Conservation (phyloP, 2,329 filamentous ascomycete genomes). For the Septoria linicola region DNA sequence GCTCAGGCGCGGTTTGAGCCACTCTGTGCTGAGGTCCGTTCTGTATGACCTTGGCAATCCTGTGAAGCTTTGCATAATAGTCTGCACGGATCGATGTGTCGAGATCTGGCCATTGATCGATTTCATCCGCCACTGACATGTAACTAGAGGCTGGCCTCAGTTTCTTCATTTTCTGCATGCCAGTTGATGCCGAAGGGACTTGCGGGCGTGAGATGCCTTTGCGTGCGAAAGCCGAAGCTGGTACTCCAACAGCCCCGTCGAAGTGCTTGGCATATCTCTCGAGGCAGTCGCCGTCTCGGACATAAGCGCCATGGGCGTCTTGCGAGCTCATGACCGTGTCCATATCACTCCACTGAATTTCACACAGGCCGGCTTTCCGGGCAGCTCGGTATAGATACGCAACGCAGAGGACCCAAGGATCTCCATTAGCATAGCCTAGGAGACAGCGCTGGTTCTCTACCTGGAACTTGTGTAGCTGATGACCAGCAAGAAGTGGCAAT, state of each 20-base stretch:
- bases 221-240: conserved; percentile 5
- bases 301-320: neutral
- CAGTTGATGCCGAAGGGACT: neutral
- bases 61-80: neutral
- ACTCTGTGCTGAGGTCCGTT: neutral
- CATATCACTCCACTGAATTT: conserved; percentile 3
- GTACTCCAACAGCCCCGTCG: conserved; percentile 7
- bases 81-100: neutral
- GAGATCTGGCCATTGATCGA: neutral
- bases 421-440: neutral
- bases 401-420: neutral
- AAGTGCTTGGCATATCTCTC: conserved; percentile 10
- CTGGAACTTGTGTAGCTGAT: neutral
- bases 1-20: neutral
- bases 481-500: too few species aligned
- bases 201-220: neutral
- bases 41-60: neutral
- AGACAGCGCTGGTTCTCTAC: neutral
- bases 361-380: neutral
- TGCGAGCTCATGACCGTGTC: conserved; percentile 6
- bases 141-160: neutral
- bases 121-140: neutral
- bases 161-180: conserved; percentile 3
- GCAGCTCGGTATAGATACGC: conserved; percentile 7
- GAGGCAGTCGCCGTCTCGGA: conserved; percentile 4